Base-by-base conservation (phyloP, 1,139 yeast genomes). In the Hansenula sp. region DNA sequence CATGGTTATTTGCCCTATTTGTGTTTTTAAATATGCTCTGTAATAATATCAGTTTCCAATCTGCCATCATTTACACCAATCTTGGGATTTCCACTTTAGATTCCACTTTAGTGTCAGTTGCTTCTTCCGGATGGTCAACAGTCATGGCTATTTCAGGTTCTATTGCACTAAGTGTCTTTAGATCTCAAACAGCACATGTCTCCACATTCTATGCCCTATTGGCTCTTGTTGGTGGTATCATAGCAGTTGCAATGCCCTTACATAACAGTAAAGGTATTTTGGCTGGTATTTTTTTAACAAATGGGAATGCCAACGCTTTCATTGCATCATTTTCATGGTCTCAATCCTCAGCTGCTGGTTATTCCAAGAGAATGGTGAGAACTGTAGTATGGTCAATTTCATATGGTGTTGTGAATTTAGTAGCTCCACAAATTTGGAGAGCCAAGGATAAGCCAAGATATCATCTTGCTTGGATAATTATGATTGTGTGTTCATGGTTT, bases 1-100 rank as follows among this genome's bases (percentile, higher is more conserved):
- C 85, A 3, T 68, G 79, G 57, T 51, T 79, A 26, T 70, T 73
- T 49, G 65, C 65, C 32, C 36, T 61, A 1, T 64, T 64, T 46
- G 69, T 71, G 29, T 53, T 75, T 9, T 55, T 62, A 27, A 56
- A 54, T 37, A 64, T 64, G 47, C 55, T 67, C 43, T 65, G 67
- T 26, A 68, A 68, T 50, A 70, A 69, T 43, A 55, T 71, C 30
- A 57, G 68, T 6, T 70, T 67, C 50, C 75, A 70, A 47, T 67
- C 68, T 38, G 62, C 62, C 27, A 57, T 69, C 38, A 53, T 71
- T 28, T 70, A 61, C 38, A 60, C 58, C 34, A 55, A 62, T 38
- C 52, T 69, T 40, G 72, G 71, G 19, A 59, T 66, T 35, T 37
- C 52, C 14, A 46, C 43, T 19, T 38, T 59, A 11, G 47, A 51